Conservation (phyloP, 2,329 filamentous ascomycete genomes). For the Fusarium clavum region DNA sequence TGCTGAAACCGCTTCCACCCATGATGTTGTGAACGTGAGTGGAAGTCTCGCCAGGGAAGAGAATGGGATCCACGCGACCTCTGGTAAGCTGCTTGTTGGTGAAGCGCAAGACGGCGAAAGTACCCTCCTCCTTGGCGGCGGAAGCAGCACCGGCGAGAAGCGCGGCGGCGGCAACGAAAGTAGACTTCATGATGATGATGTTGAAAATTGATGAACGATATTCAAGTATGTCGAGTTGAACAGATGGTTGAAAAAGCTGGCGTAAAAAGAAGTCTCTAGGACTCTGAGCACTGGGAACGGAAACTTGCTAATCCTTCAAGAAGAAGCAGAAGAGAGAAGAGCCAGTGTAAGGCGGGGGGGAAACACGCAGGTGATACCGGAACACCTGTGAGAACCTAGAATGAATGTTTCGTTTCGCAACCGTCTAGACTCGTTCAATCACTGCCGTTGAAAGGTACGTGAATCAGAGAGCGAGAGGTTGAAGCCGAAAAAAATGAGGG, state of each 20-base stretch:
- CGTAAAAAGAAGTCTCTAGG: slow-evolving; percentile 37
- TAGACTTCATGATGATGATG: slow-evolving; percentile 52
- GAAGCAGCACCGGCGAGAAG: slow-evolving; percentile 54
- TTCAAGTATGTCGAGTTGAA: slow-evolving; percentile 14
- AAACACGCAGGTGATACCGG: slow-evolving; percentile 49
- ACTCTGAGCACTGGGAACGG: slow-evolving; percentile 40
- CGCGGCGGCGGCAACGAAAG: slow-evolving; percentile 49
- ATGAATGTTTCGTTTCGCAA: slow-evolving; percentile 43
- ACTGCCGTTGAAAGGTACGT: slow-evolving; percentile 13
- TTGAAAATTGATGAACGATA: background rate
- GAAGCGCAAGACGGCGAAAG: slow-evolving; percentile 78
- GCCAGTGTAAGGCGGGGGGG: slow-evolving; percentile 22
- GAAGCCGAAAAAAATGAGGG: slow-evolving; percentile 43
- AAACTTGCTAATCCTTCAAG: slow-evolving; percentile 28
- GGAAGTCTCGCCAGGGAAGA: slow-evolving; percentile 68
- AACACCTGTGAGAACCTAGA: slow-evolving; percentile 49
- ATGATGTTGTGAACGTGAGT: slow-evolving; percentile 77
- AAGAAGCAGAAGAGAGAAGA: slow-evolving; percentile 29
- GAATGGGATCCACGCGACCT: slow-evolving; percentile 75
- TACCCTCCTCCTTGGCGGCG: slow-evolving; percentile 59
- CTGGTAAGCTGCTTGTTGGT: slow-evolving; percentile 72
- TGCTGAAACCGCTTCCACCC: slow-evolving; percentile 75
- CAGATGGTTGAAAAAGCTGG: slow-evolving; percentile 24
- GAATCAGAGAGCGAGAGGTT: slow-evolving; percentile 38
- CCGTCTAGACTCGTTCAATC: slow-evolving; percentile 24